Percentiles rank a stretch among this genome's conserved stretches.
Evolutionary conservation across 768 basidiomycete genomes (phyloP).

Genomic region (Gautieria morchelliformis): DNA sequence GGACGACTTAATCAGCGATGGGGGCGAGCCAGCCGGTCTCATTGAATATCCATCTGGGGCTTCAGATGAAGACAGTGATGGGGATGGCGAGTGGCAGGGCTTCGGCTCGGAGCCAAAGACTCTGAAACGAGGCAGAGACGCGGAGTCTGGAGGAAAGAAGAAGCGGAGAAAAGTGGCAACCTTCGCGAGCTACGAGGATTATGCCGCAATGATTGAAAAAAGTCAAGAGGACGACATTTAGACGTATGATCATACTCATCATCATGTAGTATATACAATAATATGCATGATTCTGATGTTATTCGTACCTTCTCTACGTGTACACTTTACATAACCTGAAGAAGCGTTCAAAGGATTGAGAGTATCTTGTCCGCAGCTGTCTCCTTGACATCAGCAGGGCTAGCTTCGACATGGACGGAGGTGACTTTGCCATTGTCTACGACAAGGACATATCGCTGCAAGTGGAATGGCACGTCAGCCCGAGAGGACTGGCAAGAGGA

Average conservation of each 20-base stretch:
- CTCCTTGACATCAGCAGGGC: slow-evolving; percentile 36
- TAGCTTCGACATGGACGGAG: slow-evolving; percentile 48
- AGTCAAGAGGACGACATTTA: slow-evolving; percentile 44
- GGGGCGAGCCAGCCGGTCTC: slow-evolving; percentile 45
- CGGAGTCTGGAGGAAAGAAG: slow-evolving; percentile 35
- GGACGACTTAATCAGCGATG: slow-evolving; percentile 57
- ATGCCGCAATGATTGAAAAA: slow-evolving; percentile 76
- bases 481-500: background rate
- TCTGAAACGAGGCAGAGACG: slow-evolving; percentile 15
- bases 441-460: slow-evolving; percentile 51
- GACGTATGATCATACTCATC: background rate
- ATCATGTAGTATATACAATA: too few species aligned
- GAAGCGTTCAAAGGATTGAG: slow-evolving; percentile 19
- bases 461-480: slow-evolving; percentile 20
- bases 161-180: slow-evolving; percentile 67
- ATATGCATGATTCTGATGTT: background rate
- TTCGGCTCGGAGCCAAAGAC: slow-evolving; percentile 10
- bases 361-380: slow-evolving; percentile 43
- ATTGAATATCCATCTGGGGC: slow-evolving; percentile 60
- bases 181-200: slow-evolving; percentile 84
- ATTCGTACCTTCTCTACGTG: background rate
- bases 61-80: slow-evolving; percentile 24
- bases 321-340: background rate
- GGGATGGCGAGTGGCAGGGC: slow-evolving; percentile 37
- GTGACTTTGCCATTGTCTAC: slow-evolving; percentile 64